A percentile compares a stretch with the other conserved stretches of the same genome.
Evolutionary conservation across 2,329 filamentous ascomycete species (phyloP).

Genomic region (Didymella sp.): DNA sequence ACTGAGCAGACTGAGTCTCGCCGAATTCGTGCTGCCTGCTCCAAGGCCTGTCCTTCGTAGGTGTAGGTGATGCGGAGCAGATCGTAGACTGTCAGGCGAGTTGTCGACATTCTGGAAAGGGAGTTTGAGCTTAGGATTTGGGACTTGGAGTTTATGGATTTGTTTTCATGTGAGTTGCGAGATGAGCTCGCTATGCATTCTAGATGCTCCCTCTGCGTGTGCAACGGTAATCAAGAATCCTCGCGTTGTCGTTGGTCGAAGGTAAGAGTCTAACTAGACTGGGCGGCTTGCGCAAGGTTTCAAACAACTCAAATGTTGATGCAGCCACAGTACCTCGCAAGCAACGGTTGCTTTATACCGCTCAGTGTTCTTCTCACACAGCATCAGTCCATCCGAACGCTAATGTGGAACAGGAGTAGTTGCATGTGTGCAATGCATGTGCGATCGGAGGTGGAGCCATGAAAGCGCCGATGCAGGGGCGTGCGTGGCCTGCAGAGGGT

Average conservation of each 20-base stretch:
- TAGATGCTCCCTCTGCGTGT: conserved; percentile 10
- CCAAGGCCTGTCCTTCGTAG: conserved; percentile 39
- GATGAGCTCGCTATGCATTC: conserved; percentile 9
- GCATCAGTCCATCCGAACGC: conserved; percentile 13
- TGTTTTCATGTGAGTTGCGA: neutral
- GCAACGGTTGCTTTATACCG: conserved; percentile 14
- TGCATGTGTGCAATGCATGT: conserved; percentile 17
- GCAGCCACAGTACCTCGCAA: conserved; percentile 1
- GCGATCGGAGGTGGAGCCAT: conserved; percentile 3
- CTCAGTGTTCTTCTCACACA: conserved; percentile 5
- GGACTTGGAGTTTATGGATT: neutral
- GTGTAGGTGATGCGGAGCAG: conserved; percentile 46
- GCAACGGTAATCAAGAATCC: conserved; percentile 30
- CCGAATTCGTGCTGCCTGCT: conserved; percentile 28
- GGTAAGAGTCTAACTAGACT: conserved; percentile 6
- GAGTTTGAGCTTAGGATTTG: neutral
- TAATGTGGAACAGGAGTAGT: conserved; percentile 13
- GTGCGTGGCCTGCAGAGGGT: conserved; percentile 6
- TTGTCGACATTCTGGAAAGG: conserved; percentile 37
- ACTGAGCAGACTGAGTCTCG: conserved; percentile 37
- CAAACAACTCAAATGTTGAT: conserved; percentile 2
- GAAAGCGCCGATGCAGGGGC: conserved; percentile 18
- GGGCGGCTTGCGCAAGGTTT: conserved; percentile 11
- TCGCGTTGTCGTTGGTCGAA: conserved; percentile 27
- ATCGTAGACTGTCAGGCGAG: conserved; percentile 41